Conservation (phyloP, 2,329 filamentous ascomycete genomes). For the Stemphylium beticola region DNA sequence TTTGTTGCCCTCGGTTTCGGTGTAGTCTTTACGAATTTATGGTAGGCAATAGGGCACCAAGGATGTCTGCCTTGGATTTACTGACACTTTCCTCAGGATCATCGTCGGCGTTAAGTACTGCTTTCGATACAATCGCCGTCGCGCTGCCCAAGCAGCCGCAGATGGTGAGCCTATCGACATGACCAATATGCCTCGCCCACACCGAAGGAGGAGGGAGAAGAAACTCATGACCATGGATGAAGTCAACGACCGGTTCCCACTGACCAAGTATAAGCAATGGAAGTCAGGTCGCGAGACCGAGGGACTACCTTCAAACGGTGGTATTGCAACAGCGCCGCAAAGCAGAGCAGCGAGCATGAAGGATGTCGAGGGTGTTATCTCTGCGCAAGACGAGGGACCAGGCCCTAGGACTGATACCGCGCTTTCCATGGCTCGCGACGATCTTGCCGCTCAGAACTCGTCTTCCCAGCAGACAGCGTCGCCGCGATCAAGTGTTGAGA, state of each 20-base stretch:
- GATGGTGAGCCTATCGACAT: constrained; percentile 86
- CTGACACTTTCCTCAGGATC: constrained; percentile 70
- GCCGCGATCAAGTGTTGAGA: constrained; percentile 33
- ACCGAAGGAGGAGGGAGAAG: constrained; percentile 90
- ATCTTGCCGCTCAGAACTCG: constrained; percentile 55
- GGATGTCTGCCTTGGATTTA: not conserved
- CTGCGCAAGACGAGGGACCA: constrained; percentile 41
- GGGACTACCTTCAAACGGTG: constrained; percentile 82
- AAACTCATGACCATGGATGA: constrained; percentile 99
- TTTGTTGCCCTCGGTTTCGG: constrained; percentile 96
- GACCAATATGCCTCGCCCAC: constrained; percentile 81
- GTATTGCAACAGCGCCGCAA: constrained; percentile 72
- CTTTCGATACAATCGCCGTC: constrained; percentile 96
- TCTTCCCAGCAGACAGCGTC: constrained; percentile 28
- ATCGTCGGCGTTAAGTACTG: constrained; percentile 99
- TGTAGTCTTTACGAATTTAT: constrained; percentile 98
- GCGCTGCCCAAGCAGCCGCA: constrained; percentile 75
- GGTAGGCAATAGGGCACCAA: constrained; percentile 60
- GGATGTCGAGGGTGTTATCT: constrained; percentile 61
- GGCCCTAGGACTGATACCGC: constrained; percentile 45
- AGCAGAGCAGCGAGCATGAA: constrained; percentile 77
- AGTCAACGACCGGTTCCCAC: constrained; percentile 95
- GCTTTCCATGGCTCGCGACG: constrained; percentile 50
- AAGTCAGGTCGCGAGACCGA: constrained; percentile 81
- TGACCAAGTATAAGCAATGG: constrained; percentile 97